Evolutionary conservation across 78 protist genomes (phyloP).

Genomic region (Chrysochromulina tobinii): DNA sequence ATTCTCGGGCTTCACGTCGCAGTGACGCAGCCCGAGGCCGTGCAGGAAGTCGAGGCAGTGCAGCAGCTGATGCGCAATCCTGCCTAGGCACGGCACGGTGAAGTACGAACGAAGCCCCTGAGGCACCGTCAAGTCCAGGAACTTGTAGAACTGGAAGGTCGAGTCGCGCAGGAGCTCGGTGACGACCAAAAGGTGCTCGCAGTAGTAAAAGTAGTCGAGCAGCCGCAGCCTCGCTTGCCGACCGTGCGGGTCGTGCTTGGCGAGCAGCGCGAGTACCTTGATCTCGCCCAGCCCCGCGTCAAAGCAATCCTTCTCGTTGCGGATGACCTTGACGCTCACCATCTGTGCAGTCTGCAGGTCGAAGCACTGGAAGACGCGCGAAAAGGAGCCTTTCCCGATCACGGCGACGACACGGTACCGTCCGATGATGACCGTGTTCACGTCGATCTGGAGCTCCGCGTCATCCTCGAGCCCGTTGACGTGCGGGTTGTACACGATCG

Average conservation of each 20-base stretch:
- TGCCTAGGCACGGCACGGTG: slow-evolving; percentile 54
- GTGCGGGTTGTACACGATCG: background rate
- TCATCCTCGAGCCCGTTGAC: background rate
- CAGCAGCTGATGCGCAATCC: slow-evolving; percentile 56
- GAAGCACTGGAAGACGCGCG: slow-evolving; percentile 60
- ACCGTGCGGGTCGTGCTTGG: background rate
- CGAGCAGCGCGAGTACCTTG: slow-evolving; percentile 46
- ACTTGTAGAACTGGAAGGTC: slow-evolving; percentile 64
- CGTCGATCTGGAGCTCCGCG: slow-evolving; percentile 38
- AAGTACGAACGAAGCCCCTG: slow-evolving; percentile 36
- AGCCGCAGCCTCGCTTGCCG: background rate
- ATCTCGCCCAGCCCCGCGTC: slow-evolving; percentile 82
- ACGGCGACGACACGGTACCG: slow-evolving; percentile 58
- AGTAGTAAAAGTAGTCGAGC: slow-evolving; percentile 74
- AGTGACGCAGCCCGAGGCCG: slow-evolving; percentile 59
- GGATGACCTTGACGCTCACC: slow-evolving; percentile 73
- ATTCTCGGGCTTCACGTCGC: slow-evolving; percentile 87
- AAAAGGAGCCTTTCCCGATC: slow-evolving; percentile 71
- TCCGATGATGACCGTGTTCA: slow-evolving; percentile 47
- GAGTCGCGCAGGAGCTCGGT: slow-evolving; percentile 70
- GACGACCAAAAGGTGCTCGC: slow-evolving; percentile 79
- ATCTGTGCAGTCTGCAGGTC: slow-evolving; percentile 42
- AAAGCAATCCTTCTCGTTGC: slow-evolving; percentile 75
- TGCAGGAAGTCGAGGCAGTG: slow-evolving; percentile 53
- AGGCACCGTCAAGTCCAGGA: slow-evolving; percentile 5